Evolutionary conservation across 768 basidiomycete species (phyloP).

Genomic region (Phlebiopsis flavidoalba): DNA sequence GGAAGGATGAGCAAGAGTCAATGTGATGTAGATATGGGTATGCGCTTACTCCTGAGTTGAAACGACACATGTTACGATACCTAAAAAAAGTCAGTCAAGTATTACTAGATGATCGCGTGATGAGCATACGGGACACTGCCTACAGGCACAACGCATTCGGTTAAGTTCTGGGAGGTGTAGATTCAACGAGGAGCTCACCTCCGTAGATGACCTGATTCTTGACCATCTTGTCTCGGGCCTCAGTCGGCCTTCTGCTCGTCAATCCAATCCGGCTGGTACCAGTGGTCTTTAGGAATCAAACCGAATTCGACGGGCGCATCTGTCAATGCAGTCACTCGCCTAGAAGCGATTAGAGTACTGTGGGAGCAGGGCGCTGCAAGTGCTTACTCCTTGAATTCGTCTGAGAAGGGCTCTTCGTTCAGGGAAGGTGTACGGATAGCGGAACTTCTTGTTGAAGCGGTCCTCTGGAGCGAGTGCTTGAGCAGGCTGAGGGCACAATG

Average conservation of each 20-base stretch:
- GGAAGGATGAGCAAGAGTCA: not conserved
- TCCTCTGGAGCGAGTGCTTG: constrained; percentile 27
- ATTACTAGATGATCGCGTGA: not conserved
- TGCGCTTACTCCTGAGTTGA: constrained; percentile 76
- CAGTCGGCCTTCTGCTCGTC: constrained; percentile 50
- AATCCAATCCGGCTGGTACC: constrained; percentile 75
- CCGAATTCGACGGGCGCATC: constrained; percentile 66
- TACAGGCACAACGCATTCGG: constrained; percentile 20
- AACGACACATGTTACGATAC: constrained; percentile 96
- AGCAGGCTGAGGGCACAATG: not conserved
- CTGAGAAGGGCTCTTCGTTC: constrained; percentile 74
- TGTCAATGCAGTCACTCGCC: constrained; percentile 55
- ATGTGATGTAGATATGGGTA: not conserved
- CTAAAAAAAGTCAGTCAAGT: constrained; percentile 25
- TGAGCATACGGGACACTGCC: constrained; percentile 59
- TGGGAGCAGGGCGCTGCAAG: not conserved
- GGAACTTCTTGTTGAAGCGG: constrained; percentile 54
- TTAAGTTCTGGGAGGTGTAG: not conserved
- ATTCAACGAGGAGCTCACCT: constrained; percentile 22
- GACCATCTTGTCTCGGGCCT: constrained; percentile 47
- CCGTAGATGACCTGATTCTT: constrained; percentile 56
- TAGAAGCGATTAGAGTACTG: constrained; percentile 24
- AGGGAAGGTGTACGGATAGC: constrained; percentile 83
- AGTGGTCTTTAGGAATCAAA: constrained; percentile 71
- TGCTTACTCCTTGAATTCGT: constrained; percentile 59